Percentiles rank a stretch among this genome's conserved stretches.
These are phyloP conservation scores for Lactarius hatsudake DNA, from an alignment of 768 basidiomycete genomes.

Conservation along the genomic window DNA sequence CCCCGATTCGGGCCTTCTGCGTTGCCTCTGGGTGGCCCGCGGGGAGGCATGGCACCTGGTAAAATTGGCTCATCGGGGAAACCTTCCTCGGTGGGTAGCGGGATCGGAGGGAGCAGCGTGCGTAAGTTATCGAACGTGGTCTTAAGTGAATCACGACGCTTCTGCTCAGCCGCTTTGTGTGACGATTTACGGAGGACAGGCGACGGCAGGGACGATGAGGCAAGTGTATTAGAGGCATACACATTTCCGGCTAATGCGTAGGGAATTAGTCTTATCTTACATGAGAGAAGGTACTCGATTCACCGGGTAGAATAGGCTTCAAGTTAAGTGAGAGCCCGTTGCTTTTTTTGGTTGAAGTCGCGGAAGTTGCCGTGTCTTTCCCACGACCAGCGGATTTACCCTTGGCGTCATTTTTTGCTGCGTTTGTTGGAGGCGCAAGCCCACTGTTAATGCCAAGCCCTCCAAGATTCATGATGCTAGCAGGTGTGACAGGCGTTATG, in stretches of 20 bases:
- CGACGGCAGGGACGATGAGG: conserved; percentile 29
- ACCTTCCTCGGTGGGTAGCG: conserved; percentile 72
- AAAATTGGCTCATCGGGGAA: conserved; percentile 70
- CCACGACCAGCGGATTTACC: conserved; percentile 19
- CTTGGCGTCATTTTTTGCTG: conserved; percentile 29
- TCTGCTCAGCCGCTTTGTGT: conserved; percentile 97
- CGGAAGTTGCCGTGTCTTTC: conserved; percentile 16
- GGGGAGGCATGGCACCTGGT: conserved; percentile 85
- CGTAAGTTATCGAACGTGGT: conserved; percentile 88
- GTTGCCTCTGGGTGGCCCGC: conserved; percentile 82
- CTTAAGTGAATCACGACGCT: conserved; percentile 94
- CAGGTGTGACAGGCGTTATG: conserved; percentile 81
- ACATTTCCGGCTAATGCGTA: conserved; percentile 37
- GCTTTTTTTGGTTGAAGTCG: conserved; percentile 32
- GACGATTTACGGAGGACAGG: conserved; percentile 66
- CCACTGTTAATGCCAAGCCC: conserved; percentile 52
- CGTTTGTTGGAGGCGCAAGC: conserved; percentile 36
- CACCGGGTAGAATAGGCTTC: conserved; percentile 74
- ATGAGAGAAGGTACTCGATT: conserved; percentile 26
- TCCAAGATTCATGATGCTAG: conserved; percentile 88
- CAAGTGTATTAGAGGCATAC: conserved; percentile 30
- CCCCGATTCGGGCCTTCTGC: conserved; percentile 92
- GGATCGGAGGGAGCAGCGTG: conserved; percentile 81
- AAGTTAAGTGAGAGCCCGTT: conserved; percentile 40
- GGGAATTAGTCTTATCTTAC: conserved; percentile 20